A percentile compares a stretch with the other conserved stretches of the same genome.
Evolutionary conservation across 2,329 filamentous ascomycete species (phyloP).

Genomic region (Xylaria hypoxylon): DNA sequence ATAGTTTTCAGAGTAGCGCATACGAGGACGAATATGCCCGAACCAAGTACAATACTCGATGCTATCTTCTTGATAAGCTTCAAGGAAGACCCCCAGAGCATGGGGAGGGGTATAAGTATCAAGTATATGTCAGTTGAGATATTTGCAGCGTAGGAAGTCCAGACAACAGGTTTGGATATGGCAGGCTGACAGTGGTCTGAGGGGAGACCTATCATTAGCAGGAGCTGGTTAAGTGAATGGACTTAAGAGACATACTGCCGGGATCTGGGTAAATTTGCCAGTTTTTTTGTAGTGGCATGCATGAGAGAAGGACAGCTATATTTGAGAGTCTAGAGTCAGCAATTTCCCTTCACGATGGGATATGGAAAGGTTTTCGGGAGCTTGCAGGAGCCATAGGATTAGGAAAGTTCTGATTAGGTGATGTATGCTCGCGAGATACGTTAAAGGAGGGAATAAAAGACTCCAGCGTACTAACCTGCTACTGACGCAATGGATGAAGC

Average conservation of each 20-base stretch:
- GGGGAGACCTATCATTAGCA: slow-evolving; percentile 31
- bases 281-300: slow-evolving; percentile 60
- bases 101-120: slow-evolving; percentile 68
- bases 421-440: too few species aligned
- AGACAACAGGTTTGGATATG: slow-evolving; percentile 60
- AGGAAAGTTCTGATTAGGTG: too few species aligned
- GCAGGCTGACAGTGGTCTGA: slow-evolving; percentile 58
- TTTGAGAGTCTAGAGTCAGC: too few species aligned
- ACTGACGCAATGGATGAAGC: slow-evolving; percentile 60
- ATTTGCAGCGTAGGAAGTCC: slow-evolving; percentile 63
- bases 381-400: too few species aligned
- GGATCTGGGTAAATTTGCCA: slow-evolving; percentile 68
- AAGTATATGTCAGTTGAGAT: slow-evolving; percentile 69
- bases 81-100: slow-evolving; percentile 57
- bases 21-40: slow-evolving; percentile 56
- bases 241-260: slow-evolving; percentile 57
- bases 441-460: too few species aligned
- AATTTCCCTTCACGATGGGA: too few species aligned
- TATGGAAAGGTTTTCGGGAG: too few species aligned
- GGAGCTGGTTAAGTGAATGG: slow-evolving; percentile 9
- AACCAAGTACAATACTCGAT: slow-evolving; percentile 53
- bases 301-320: slow-evolving; percentile 59
- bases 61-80: slow-evolving; percentile 54
- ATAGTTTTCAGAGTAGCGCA: slow-evolving; percentile 54
- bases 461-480: slow-evolving; percentile 34